Evolutionary conservation across 306 rosid species (phyloP), one percentile per base, ranked within the genome.

Genomic region (Pyrus pyrifolia): DNA sequence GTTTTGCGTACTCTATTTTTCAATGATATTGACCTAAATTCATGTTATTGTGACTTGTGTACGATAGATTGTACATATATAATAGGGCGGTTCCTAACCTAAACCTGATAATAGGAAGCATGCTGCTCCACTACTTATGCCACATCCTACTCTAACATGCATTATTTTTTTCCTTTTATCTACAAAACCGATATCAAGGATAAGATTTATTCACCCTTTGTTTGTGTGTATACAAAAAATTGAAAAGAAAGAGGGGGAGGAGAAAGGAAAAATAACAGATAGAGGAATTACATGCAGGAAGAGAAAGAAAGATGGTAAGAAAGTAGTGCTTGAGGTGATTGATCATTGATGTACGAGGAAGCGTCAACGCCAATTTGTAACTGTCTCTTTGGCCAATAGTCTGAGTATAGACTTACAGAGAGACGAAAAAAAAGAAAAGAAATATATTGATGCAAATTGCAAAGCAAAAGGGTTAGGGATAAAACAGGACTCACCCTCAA

Each of bases 341-440:
- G 82, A 73, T 29, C 82, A 80, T 57, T 60, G 82, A 77, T 29
- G 84, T 84, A 84, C 87, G 84, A 84, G 84, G 84, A 75, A 75
- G 84, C 80, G 62, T 81, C 80, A 86, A 84, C 81, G 79, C 91
- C 87, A 78, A 86, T 57, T 88, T 85, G 57, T 70, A 69, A 84
- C 82, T 52, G 80, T 82, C 86, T 83, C 80, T 81, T 85, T 84
- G 77, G 83, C 78, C 76, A 72, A 33, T 71, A 31, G 76, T 35
- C 53, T 22, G 12, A 11, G 10, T 11, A 62, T 15, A 29, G 6
- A 29, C 59, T 53, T 58, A 58, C 2, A 73, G 79, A 78, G 75
- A 59, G 30, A 59, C 11, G 25, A 66, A 82, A 81, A 89, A 81
- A 80, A 66, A 82, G 79, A 89, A 88, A 81, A 80, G 75, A 85